Base-by-base conservation (phyloP, 768 basidiomycete species). In the Amanita polypyramis region DNA sequence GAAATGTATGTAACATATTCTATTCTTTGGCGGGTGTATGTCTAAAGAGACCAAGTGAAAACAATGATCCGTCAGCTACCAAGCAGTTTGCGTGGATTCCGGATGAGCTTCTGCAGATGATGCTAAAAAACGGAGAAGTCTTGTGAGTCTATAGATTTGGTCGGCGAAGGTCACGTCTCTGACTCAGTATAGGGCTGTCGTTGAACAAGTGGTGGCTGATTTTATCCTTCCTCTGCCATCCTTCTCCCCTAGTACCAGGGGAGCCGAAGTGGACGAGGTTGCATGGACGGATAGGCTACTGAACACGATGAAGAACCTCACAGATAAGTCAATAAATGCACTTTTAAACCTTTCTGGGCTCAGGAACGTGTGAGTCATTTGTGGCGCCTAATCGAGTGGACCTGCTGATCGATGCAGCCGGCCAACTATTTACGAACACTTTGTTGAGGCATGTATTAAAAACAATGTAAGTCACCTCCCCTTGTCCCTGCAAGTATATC, bases 21-120 rank as follows among this genome's bases (percentile, higher is more conserved):
- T 12, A n/a, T 15, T 15, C 17, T 9, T n/a, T 10, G 43, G 25
- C 7, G 25, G 15, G 51, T 55, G 15, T 57, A 30, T 3, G 14
- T 17, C 14, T 27, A 7, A 30, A 21, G 3, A 38, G 23, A 45
- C 34, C 37, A 42, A 98, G 95, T 53, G 92, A 95, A 60, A 82
- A 80, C 51, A 79, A 80, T 34, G 88, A 92, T 46, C 64, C 73
- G 2, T 68, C 76, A 1, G 91, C 91, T 1, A 72, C 83, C 25
- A 57, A 68, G 12, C 87, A 94, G 39, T 97, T 98, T 58, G 80
- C 79, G 0, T 99, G 96, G 96, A 97, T 99, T 52, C 93, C 96
- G 0, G 73, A 82, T 21, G 68, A 73, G 34, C 68, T 98, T 25
- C 67, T 94, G 7, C 70, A 72, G 35, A 73, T 75, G 51, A 68